A percentile compares a stretch with the other conserved stretches of the same genome.
Conservation (phyloP, 805 yeast species). For the Kazachstania martiniae region DNA sequence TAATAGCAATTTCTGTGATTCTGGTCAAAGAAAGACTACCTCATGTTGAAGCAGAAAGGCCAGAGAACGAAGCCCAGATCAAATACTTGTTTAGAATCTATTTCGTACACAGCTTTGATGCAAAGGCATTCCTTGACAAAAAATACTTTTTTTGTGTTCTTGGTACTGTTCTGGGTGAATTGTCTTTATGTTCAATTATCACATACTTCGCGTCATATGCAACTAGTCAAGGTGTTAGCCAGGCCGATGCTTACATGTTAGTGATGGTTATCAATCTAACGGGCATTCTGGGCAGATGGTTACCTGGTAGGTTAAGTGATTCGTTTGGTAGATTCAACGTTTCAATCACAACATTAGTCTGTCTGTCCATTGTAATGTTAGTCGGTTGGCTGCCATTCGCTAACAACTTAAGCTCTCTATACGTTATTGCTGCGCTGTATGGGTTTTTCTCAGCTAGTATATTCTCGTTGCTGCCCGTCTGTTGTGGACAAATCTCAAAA, state of each 20-base stretch:
- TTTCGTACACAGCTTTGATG: constrained; percentile 26
- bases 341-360: constrained; percentile 29
- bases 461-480: constrained; percentile 44
- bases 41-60: constrained; percentile 25
- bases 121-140: constrained; percentile 32
- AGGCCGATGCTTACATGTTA: constrained; percentile 33
- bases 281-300: constrained; percentile 35
- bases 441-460: constrained; percentile 48
- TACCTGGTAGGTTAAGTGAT: constrained; percentile 35
- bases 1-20: constrained; percentile 26
- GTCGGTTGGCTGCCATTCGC: constrained; percentile 32
- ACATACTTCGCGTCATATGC: constrained; percentile 45
- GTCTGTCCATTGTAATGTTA: constrained; percentile 25
- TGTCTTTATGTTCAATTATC: constrained; percentile 33
- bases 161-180: constrained; percentile 39
- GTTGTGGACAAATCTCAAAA: constrained; percentile 47
- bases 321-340: constrained; percentile 44
- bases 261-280: constrained; percentile 34
- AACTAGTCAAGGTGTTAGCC: constrained; percentile 33
- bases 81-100: constrained; percentile 19
- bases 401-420: constrained; percentile 25
- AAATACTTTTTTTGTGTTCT: constrained; percentile 34
- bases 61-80: constrained; percentile 9
- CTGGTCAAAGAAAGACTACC: constrained; percentile 37
- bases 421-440: constrained; percentile 36